Percentiles rank a stretch among this genome's conserved stretches.
phyloP scores from a whole-genome alignment of 1,139 yeast genomes.

The Williopsis jadinii region DNA sequence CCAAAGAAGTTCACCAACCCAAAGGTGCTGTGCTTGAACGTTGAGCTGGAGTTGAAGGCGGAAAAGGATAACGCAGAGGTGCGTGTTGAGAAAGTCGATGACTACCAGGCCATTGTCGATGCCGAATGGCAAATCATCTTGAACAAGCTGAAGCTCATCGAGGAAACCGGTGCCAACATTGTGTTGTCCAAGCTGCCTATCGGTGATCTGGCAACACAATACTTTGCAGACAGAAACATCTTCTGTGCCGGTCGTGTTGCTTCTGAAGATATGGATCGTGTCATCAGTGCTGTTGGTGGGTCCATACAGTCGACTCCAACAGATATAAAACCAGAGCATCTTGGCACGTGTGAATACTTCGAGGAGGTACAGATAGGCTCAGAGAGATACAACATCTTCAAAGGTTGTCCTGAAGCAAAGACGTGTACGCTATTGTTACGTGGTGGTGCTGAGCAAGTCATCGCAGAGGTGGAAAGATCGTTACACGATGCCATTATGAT shows the following conservation, averaged over 20 bases:
- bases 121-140: constrained; percentile 97
- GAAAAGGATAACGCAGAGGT: constrained; percentile 99
- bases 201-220: constrained; percentile 97
- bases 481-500: constrained; percentile 98
- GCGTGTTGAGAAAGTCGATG: constrained; percentile 86
- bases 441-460: constrained; percentile 98
- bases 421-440: constrained; percentile 90
- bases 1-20: constrained; percentile 82
- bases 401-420: constrained; percentile 87
- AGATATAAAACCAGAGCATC: constrained; percentile 60
- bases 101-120: constrained; percentile 93
- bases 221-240: constrained; percentile 90
- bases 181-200: constrained; percentile 93
- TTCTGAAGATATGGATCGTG: constrained; percentile 85
- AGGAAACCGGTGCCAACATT: constrained; percentile 82
- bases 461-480: constrained; percentile 96
- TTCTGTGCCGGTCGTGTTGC: constrained; percentile 98
- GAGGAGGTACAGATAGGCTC: constrained; percentile 96
- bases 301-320: constrained; percentile 82
- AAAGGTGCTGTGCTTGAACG: constrained; percentile 76
- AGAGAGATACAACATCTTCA: constrained; percentile 87
- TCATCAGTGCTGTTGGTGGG: constrained; percentile 92
- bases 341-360: constrained; percentile 81
- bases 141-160: constrained; percentile 77
- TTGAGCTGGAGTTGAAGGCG: constrained; percentile 93